Base-by-base conservation (phyloP, 768 basidiomycete species). In the Sarcodon sp. region DNA sequence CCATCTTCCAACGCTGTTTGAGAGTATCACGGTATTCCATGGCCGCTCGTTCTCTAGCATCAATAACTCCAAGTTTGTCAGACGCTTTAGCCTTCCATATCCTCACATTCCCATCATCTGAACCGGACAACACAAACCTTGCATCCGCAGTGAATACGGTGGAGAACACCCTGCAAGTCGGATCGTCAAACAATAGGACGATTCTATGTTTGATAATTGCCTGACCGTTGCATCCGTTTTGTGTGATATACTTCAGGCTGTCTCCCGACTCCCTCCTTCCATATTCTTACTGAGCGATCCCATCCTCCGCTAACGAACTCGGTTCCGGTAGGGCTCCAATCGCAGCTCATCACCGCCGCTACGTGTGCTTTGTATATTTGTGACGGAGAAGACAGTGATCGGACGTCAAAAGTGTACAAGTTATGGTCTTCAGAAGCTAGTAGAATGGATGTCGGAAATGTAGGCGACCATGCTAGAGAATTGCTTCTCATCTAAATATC, bases 351-450 rank as follows among this genome's bases (percentile, higher is more conserved):
- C 37, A 96, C 96, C 3, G 91, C 90, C 0, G 87, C 89, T 15
- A 97, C 94, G 61, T 99, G 96, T 0, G 81, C 92, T 65, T 98
- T 98, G 75, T 94, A 98, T 27, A 98, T 87, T 52, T 94, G 87
- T 1, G 80, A 87, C 4, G 96, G 90, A 1, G 76, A 70, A 10
- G 75, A 66, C 18, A 99, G 73, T 48, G 86, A 77, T 38, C 96
- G 78, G 45, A 98, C 84, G 59, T 99, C 96, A 63, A 96, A 99
- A 0, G 96, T 97, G 64, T 98, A 98, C 21, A 98, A 73, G 58
- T 97, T 96, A 68, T 98, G 93, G 59, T 98, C 94, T 69, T 98
- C 96, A 0, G 93, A 97, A n/a, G 89, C 96, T 6, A 98, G 76
- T 7, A 99, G 77, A 35, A 97, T 67, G 3, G 83, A 71, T 0